A percentile compares a stretch with the other conserved stretches of the same genome.
phyloP scores from a whole-genome alignment of 805 yeast genomes.

The Yamadazyma philogaea region DNA sequence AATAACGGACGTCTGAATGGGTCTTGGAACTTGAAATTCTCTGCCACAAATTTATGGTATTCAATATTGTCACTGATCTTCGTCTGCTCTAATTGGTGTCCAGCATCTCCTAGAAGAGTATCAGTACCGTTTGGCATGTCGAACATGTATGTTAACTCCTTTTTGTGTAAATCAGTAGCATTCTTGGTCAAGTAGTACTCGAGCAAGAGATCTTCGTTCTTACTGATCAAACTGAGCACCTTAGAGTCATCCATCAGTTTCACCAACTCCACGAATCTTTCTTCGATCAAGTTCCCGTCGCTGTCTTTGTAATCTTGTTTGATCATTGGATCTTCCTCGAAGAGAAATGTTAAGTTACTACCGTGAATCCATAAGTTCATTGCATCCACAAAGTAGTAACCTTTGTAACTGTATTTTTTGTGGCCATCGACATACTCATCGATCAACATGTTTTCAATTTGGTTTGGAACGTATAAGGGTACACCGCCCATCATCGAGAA shows the following conservation, averaged over 20 bases:
- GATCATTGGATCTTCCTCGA: constrained; percentile 13
- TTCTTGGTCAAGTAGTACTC: constrained; percentile 23
- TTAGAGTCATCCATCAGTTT: constrained; percentile 17
- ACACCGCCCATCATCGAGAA: constrained; percentile 54
- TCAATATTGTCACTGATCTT: constrained; percentile 17
- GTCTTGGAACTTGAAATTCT: constrained; percentile 20
- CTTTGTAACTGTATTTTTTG: constrained; percentile 15
- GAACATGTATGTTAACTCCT: constrained; percentile 20
- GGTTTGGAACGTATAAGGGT: constrained; percentile 21
- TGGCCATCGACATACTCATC: constrained; percentile 20
- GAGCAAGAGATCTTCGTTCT: constrained; percentile 15
- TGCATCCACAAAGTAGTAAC: constrained; percentile 20
- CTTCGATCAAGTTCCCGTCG: constrained; percentile 12
- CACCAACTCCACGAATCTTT: constrained; percentile 18
- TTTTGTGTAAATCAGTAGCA: constrained; percentile 19
- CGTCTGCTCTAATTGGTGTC: constrained; percentile 14
- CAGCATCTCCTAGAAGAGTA: constrained; percentile 20
- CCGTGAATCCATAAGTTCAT: constrained; percentile 19
- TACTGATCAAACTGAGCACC: constrained; percentile 19
- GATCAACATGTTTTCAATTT: constrained; percentile 15
- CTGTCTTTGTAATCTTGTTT: constrained; percentile 13
- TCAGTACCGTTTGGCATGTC: constrained; percentile 21
- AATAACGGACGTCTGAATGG: constrained; percentile 26
- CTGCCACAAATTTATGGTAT: constrained; percentile 20
- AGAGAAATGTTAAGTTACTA: constrained; percentile 13